Evolutionary conservation across 202 grass and related monocot species (phyloP).

Genomic region (Digitaria exilis): DNA sequence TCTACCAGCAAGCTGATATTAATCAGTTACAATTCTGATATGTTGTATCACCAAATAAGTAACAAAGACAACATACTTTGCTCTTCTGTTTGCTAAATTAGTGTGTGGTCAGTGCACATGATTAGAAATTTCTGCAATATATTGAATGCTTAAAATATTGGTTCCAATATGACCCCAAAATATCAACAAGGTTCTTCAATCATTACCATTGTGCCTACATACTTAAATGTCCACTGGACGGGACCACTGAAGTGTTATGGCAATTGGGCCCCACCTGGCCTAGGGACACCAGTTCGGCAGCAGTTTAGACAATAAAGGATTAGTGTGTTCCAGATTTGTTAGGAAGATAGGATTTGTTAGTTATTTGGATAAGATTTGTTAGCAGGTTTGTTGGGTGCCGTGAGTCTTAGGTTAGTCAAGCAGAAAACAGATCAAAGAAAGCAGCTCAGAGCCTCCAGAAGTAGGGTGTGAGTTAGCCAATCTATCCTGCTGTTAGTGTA

Average conservation of each 20-base stretch:
- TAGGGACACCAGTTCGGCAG: too few relatives aligned
- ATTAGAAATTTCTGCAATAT: background rate
- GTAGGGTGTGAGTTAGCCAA: too few relatives aligned
- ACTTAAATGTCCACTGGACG: background rate
- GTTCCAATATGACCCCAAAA: background rate
- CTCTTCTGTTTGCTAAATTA: background rate
- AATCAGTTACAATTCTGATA: background rate
- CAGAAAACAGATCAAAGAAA: too few relatives aligned
- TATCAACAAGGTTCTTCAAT: slow-evolving; percentile 4
- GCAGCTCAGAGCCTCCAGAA: too few relatives aligned
- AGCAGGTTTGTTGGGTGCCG: too few relatives aligned
- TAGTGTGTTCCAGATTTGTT: too few relatives aligned
- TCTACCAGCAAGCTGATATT: background rate
- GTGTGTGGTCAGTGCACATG: background rate
- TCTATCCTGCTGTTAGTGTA: too few relatives aligned
- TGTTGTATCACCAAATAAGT: background rate
- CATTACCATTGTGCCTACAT: background rate
- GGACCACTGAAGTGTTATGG: background rate
- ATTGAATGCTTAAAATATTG: slow-evolving; percentile 1
- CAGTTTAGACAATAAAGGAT: too few relatives aligned
- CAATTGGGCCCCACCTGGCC: too few relatives aligned
- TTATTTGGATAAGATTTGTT: too few relatives aligned
- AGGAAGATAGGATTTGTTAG: too few relatives aligned
- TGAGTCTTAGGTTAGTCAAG: too few relatives aligned
- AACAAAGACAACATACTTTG: background rate